Percentiles rank a stretch among this genome's conserved stretches.
Evolutionary conservation across 108 stramenopile species (phyloP).

Genomic region (Pseudonitzschia pungens): DNA sequence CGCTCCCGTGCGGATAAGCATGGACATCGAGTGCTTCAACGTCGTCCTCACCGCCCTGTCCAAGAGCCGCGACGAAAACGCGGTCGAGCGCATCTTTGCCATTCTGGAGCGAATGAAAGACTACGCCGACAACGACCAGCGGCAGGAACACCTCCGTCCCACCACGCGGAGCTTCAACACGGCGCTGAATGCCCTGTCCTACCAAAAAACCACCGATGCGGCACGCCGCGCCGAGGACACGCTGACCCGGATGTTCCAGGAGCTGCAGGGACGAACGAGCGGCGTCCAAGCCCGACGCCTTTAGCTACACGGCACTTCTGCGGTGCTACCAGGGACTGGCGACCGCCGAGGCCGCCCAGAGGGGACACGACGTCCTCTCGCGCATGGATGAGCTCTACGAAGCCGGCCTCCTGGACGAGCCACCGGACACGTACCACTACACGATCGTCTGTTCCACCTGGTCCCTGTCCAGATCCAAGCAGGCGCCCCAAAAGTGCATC

Average conservation of each 20-base stretch:
- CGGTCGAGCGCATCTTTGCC: constrained; percentile 40
- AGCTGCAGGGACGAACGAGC: constrained; percentile 31
- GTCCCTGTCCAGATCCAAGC: constrained; percentile 45
- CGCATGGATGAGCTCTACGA: constrained; percentile 64
- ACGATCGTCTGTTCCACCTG: constrained; percentile 67
- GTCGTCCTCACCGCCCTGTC: constrained; percentile 54
- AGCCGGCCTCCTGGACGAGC: constrained; percentile 47
- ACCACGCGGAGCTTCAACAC: constrained; percentile 52
- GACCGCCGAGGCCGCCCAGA: constrained; percentile 47
- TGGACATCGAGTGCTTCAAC: constrained; percentile 52
- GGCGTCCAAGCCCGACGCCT: constrained; percentile 55
- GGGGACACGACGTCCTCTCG: constrained; percentile 58
- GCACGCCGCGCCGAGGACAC: constrained; percentile 51
- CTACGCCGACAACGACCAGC: constrained; percentile 33
- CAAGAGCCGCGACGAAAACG: constrained; percentile 40
- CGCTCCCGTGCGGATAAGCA: constrained; percentile 28
- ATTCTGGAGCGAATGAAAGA: constrained; percentile 65
- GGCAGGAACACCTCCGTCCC: constrained; percentile 25
- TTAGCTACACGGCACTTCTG: constrained; percentile 56
- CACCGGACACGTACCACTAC: constrained; percentile 40
- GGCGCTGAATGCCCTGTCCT: constrained; percentile 50
- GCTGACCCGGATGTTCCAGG: constrained; percentile 53
- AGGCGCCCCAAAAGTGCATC: constrained; percentile 50
- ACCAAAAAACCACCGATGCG: constrained; percentile 36
- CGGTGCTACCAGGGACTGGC: constrained; percentile 52